Evolutionary conservation across 371 early-diverging fungal species (phyloP), one percentile per base, ranked within the genome.

Genomic region (Batrachochytrium dendrobatidis): DNA sequence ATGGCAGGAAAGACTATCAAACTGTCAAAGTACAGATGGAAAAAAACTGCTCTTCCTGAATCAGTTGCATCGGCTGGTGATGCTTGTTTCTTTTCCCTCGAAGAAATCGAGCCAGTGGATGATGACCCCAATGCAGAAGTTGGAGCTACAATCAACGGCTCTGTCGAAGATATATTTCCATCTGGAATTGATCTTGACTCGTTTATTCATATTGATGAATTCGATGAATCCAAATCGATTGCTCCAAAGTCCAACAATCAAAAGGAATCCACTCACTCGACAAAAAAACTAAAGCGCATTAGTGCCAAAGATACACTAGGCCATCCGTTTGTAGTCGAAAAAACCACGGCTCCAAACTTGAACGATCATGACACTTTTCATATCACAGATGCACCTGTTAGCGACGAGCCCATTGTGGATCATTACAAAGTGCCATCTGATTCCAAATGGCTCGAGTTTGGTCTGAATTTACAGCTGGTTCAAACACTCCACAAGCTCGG

Each of bases 401-500:
- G n/a, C n/a, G n/a, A n/a, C n/a, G n/a, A n/a, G n/a, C n/a, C n/a
- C n/a, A n/a, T n/a, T n/a, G n/a, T n/a, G n/a, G n/a, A n/a, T n/a
- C n/a, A n/a, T n/a, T n/a, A n/a, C n/a, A n/a, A n/a, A n/a, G n/a
- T n/a, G n/a, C n/a, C n/a, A n/a, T n/a, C n/a, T 3, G 10, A 10
- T 10, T 51, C 51, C 30, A 28, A 28, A 4, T 51, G 51, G 51
- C 4, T 8, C 24, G 28, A 28, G 30, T 24, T 51, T 4, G 51
- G 51, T 22, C 51, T 51, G 4, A 28, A 51, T 24, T 17, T 32
- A 3, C 55, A 62, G 20, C 72, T 94, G 45, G 67, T 82, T 26
- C 72, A 85, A 43, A 91, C 83, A 0, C 73, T 95, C 26, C 74
- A 78, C 54, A 79, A 84, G 20, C 80, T 83, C 22, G 76, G 83